These are phyloP conservation scores for Aspergillus unguis DNA, from an alignment of 2,329 filamentous ascomycete genomes.

Conservation along the genomic window DNA sequence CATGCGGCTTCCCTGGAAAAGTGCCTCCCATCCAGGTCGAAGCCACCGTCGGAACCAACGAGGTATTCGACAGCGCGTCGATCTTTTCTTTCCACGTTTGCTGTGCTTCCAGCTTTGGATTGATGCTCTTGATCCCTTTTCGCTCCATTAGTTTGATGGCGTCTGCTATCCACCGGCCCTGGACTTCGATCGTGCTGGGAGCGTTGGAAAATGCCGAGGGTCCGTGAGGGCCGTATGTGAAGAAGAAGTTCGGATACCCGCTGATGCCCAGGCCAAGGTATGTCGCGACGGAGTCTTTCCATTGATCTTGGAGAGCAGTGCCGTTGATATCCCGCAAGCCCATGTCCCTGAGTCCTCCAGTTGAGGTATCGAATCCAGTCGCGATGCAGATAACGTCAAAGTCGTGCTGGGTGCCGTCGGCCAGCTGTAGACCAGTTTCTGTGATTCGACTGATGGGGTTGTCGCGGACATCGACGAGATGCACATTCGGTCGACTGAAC, in stretches of 20 bases:
- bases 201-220: constrained; percentile 58
- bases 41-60: background rate
- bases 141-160: background rate
- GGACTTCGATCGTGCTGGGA: constrained; percentile 53
- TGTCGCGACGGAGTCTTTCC: constrained; percentile 35
- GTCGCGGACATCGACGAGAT: constrained; percentile 45
- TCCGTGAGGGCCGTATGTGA: constrained; percentile 55
- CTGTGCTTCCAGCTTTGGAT: background rate
- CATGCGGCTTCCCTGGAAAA: background rate
- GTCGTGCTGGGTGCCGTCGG: constrained; percentile 35
- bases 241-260: constrained; percentile 51
- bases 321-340: constrained; percentile 36
- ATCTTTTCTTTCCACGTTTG: background rate
- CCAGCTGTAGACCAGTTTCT: constrained; percentile 39
- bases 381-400: constrained; percentile 41
- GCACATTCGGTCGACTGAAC: constrained; percentile 47
- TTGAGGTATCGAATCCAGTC: constrained; percentile 43
- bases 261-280: constrained; percentile 44
- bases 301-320: constrained; percentile 35
- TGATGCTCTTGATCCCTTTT: background rate
- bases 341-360: constrained; percentile 37
- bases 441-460: constrained; percentile 40
- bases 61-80: background rate
- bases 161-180: constrained; percentile 49
- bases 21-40: background rate